Conservation (phyloP, 2,329 filamentous ascomycete genomes). For the Hysterium pulicare region DNA sequence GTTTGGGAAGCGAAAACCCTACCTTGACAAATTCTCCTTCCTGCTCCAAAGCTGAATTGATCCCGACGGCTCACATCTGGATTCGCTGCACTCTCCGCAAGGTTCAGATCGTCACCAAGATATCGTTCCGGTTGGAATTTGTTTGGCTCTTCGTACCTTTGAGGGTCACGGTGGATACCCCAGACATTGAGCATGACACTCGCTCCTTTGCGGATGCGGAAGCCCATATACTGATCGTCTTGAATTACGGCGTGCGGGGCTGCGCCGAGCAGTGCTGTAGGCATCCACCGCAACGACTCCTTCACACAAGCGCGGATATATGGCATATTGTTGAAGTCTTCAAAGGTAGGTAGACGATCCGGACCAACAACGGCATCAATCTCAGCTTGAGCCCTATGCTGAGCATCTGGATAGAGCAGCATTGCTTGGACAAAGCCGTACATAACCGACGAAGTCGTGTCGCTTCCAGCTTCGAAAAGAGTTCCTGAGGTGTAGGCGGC, state of each 20-base stretch:
- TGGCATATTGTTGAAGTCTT: slow-evolving; percentile 39
- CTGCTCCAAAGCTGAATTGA: slow-evolving; percentile 51
- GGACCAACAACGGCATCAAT: slow-evolving; percentile 40
- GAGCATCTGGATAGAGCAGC: slow-evolving; percentile 47
- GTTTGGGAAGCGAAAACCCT: no score
- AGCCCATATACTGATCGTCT: slow-evolving; percentile 46
- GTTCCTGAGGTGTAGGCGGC: slow-evolving; percentile 10
- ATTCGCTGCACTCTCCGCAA: slow-evolving; percentile 24
- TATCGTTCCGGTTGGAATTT: slow-evolving; percentile 45
- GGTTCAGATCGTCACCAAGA: slow-evolving; percentile 19
- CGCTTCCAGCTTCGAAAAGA: slow-evolving; percentile 11
- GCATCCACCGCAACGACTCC: slow-evolving; percentile 56
- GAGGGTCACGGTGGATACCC: slow-evolving; percentile 48
- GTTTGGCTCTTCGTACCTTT: slow-evolving; percentile 40
- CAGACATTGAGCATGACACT: slow-evolving; percentile 49
- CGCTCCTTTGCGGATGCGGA: slow-evolving; percentile 46
- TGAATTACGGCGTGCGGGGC: slow-evolving; percentile 46
- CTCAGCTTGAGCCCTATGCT: slow-evolving; percentile 46
- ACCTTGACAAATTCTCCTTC: slow-evolving; percentile 54
- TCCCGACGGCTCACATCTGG: slow-evolving; percentile 42
- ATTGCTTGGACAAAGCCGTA: slow-evolving; percentile 46
- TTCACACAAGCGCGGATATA: slow-evolving; percentile 56
- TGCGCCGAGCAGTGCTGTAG: slow-evolving; percentile 48
- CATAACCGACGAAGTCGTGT: slow-evolving; percentile 10
- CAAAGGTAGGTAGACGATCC: slow-evolving; percentile 32